A percentile compares a stretch with the other conserved stretches of the same genome.
Conservation (phyloP, 2,329 filamentous ascomycete species). For the Coniochaeta ligniaria region DNA sequence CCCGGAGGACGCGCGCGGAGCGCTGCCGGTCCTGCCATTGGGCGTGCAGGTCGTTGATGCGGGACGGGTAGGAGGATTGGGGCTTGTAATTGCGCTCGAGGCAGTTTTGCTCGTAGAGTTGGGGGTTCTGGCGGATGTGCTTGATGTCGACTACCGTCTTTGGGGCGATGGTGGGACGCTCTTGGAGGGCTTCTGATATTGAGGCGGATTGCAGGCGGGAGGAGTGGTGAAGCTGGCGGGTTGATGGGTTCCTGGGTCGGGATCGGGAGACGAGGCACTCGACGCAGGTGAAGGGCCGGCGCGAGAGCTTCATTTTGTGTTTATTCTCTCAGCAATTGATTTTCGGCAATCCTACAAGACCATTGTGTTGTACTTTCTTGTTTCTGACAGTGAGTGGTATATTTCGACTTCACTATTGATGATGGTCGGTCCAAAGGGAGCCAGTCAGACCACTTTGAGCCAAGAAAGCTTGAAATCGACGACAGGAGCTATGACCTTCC, state of each 20-base stretch:
- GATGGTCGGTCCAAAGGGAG: neutral
- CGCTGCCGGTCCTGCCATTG: conserved; percentile 54
- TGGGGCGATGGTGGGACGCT: conserved; percentile 63
- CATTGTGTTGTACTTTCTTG: too few species aligned
- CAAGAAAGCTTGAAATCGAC: neutral
- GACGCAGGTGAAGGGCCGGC: conserved; percentile 9
- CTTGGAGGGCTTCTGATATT: neutral
- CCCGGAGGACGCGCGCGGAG: conserved; percentile 53
- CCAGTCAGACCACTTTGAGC: neutral
- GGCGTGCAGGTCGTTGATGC: conserved; percentile 48
- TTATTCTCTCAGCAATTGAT: neutral
- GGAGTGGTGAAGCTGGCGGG: neutral
- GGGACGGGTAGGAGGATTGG: conserved; percentile 45
- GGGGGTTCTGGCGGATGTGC: conserved; percentile 80
- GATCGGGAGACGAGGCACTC: conserved; percentile 4
- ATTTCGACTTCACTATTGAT: too few species aligned
- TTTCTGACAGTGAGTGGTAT: too few species aligned
- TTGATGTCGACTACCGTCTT: conserved; percentile 77
- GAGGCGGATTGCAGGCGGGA: neutral
- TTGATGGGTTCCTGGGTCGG: neutral
- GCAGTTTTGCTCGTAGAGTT: conserved; percentile 77
- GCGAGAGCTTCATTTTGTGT: conserved; percentile 7
- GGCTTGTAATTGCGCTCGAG: conserved; percentile 72
- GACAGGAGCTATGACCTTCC: neutral
- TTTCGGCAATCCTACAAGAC: neutral